Percentiles rank a stretch among this genome's conserved stretches.
These are phyloP conservation scores for Pezicula rhizophila DNA, from an alignment of 2,329 filamentous ascomycete species.

Conservation along the genomic window DNA sequence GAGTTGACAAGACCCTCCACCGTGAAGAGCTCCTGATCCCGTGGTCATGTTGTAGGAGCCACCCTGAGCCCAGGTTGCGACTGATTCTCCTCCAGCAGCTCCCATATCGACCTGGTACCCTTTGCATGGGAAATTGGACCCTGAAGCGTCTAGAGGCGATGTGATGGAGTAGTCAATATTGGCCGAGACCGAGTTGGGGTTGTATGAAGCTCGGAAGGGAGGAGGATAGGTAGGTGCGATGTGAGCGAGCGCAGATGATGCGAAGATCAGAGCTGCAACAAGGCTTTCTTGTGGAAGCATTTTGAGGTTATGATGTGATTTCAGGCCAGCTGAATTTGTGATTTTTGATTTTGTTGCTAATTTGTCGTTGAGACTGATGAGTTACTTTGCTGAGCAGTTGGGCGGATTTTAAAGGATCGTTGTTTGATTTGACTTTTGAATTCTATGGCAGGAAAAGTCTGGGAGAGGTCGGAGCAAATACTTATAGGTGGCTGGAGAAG, in stretches of 20 bases:
- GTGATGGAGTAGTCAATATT: conserved; percentile 11
- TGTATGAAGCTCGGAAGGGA: conserved; percentile 11
- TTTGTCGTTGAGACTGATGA: too few species aligned
- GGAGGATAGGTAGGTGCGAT: conserved; percentile 16
- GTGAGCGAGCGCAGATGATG: conserved; percentile 9
- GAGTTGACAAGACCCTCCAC: conserved; percentile 56
- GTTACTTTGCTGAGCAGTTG: too few species aligned
- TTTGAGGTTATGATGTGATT: conserved; percentile 2
- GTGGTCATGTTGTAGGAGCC: conserved; percentile 44
- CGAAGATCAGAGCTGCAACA: conserved; percentile 1
- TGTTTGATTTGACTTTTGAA: too few species aligned
- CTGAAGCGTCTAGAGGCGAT: conserved; percentile 4
- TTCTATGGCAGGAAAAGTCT: too few species aligned
- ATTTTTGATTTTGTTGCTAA: neutral
- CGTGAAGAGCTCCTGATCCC: conserved; percentile 40
- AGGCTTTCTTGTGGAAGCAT: conserved; percentile 1
- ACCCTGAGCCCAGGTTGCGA: conserved; percentile 45
- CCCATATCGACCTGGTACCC: conserved; percentile 12
- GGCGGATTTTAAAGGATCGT: too few species aligned
- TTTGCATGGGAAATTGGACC: conserved; percentile 18
- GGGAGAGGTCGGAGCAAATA: too few species aligned
- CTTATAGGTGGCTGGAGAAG: too few species aligned
- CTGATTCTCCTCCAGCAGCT: conserved; percentile 26
- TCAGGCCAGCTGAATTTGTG: conserved; percentile 7
- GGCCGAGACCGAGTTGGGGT: conserved; percentile 3